Conservation (phyloP, 768 basidiomycete species). For the Amanita pseudoporphyria region DNA sequence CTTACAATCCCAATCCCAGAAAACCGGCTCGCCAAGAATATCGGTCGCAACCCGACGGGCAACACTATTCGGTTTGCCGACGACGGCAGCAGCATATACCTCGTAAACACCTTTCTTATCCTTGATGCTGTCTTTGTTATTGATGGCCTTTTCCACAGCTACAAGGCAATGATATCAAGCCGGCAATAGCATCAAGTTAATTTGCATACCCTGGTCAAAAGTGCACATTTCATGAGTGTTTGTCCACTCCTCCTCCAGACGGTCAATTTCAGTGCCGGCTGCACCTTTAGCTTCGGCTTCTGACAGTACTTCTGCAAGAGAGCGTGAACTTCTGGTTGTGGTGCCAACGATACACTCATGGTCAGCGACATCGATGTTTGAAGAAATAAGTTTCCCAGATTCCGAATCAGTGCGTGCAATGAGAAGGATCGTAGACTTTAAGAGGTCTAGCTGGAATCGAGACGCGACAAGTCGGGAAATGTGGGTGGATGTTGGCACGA, state of each 20-base stretch:
- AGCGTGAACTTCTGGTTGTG: conserved; percentile 30
- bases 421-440: conserved; percentile 80
- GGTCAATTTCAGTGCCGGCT: conserved; percentile 59
- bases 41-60: conserved; percentile 67
- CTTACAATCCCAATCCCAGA: conserved; percentile 87
- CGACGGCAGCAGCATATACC: conserved; percentile 46
- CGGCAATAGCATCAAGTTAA: not conserved
- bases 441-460: conserved; percentile 85
- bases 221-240: conserved; percentile 60
- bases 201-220: conserved; percentile 66
- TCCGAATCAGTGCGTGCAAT: conserved; percentile 93
- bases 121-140: conserved; percentile 29
- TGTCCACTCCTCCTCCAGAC: conserved; percentile 71
- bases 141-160: conserved; percentile 57
- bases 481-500: conserved; percentile 86
- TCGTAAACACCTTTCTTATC: conserved; percentile 49
- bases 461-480: conserved; percentile 76
- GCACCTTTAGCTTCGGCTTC: conserved; percentile 57
- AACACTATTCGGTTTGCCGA: conserved; percentile 63
- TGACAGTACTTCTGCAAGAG: conserved; percentile 62
- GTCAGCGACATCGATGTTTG: conserved; percentile 74
- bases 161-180: conserved; percentile 1
- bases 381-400: conserved; percentile 75
- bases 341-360: conserved; percentile 72
- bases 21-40: conserved; percentile 59